Evolutionary conservation across 495 filamentous ascomycete species (phyloP), one percentile per base, ranked within the genome.

Genomic region (Polyplosphaeria fusca): DNA sequence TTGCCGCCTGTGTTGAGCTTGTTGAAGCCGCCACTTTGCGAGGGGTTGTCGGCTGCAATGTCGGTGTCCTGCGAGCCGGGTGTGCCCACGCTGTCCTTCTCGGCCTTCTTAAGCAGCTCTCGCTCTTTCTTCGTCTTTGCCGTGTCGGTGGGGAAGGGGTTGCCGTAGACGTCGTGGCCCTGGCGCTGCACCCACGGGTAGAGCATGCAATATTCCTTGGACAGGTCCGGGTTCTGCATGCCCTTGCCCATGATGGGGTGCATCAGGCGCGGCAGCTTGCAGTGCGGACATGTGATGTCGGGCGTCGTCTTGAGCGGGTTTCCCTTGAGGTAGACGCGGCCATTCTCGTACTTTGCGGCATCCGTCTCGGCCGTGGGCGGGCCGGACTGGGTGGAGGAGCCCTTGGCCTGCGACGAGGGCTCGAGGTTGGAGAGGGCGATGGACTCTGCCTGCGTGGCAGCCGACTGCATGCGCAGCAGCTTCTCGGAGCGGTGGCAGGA

Each of bases 91-190:
- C 46, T 60, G 26, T 63, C 60, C 26, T 56, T 64, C 23, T 58
- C 63, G 16, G 54, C 55, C 39, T 67, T 52, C 49, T 67, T 66
- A 4, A 65, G 49, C 20, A 68, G 60, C 59, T 74, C 69, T 1
- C 65, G 53, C 57, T 74, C 69, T 65, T 82, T 82, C 66, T 81
- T 81, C 14, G 73, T 76, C 52, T 80, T 80, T n/a, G 75, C 66
- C 66, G 79, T 79, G 67, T 74, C 74, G n/a, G 73, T 75, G 0
- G 79, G 77, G 66, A 84, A 93, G 9, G 83, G 84, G 65, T 90
- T 89, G 46, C 87, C 88, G 67, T 93, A 89, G 38, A 92, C 86
- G 66, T 94, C 89, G 71, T 84, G 84, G 47, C 86, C 86, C 1
- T 84, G 81, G 64, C 83, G 80, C 49, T 80, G 80, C 64, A 87